Conservation (phyloP, 108 stramenopile species). For the Discostella stelligeroides region DNA sequence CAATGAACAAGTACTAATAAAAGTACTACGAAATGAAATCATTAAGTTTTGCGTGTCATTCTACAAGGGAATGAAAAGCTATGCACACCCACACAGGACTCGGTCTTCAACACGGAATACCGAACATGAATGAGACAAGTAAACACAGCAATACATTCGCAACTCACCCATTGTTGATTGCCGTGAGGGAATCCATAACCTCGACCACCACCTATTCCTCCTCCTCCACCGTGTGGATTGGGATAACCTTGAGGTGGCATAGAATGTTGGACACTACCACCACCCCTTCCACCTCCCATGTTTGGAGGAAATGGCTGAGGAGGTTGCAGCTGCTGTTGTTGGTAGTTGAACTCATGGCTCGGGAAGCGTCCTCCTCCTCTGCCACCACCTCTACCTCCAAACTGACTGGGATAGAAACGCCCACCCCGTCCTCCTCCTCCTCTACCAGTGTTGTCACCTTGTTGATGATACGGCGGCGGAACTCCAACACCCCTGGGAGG, state of each 20-base stretch:
- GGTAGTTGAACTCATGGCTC: background rate
- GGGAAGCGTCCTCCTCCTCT: constrained; percentile 7
- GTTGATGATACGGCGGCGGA: background rate
- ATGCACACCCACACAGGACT: too few species aligned
- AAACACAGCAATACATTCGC: background rate
- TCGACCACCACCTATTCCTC: constrained; percentile 5
- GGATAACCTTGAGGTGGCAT: constrained; percentile 9
- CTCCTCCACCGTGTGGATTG: too few species aligned
- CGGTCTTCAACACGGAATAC: background rate
- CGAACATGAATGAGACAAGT: background rate
- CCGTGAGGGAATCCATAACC: constrained; percentile 12
- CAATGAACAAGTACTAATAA: constrained; percentile 8
- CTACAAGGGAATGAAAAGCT: too few species aligned
- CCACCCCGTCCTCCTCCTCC: constrained; percentile 31
- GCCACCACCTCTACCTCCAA: constrained; percentile 16
- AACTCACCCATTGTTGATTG: constrained; percentile 20
- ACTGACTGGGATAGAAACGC: constrained; percentile 9
- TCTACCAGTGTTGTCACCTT: background rate
- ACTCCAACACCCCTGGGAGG: background rate
- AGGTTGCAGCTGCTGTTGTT: constrained; percentile 2
- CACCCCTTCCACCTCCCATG: constrained; percentile 3
- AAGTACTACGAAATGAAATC: background rate
- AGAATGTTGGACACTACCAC: too few species aligned
- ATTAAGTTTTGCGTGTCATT: constrained; percentile 4
- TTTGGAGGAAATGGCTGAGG: constrained; percentile 10